Evolutionary conservation across 1,284 basidiomycete species (phyloP).

Genomic region (Sphaerobolus stellatus): DNA sequence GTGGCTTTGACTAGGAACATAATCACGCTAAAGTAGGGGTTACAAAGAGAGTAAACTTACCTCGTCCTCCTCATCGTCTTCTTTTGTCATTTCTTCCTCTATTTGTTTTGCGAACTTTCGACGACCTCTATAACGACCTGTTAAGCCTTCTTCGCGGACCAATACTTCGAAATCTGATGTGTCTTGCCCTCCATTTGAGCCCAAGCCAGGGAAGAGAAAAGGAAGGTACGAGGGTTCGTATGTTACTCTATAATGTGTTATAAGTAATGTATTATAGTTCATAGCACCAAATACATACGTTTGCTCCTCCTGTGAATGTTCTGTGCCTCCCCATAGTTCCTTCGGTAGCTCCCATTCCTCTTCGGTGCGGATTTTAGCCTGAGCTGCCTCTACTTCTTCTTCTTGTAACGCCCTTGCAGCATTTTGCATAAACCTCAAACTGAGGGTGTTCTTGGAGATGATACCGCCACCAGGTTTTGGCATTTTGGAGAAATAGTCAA

Average conservation of each 20-base stretch:
- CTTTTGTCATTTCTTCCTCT: slow-evolving; percentile 3
- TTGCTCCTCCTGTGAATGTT: slow-evolving; percentile 25
- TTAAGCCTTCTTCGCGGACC: background rate
- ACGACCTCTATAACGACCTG: background rate
- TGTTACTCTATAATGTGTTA: slow-evolving; percentile 31
- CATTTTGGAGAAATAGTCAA: too few relatives aligned
- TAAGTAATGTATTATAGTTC: background rate
- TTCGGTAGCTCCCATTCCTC: slow-evolving; percentile 66
- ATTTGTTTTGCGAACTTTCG: slow-evolving; percentile 9
- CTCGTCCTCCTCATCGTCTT: too few relatives aligned
- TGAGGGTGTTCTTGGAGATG: slow-evolving; percentile 43
- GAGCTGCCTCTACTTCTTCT: slow-evolving; percentile 49
- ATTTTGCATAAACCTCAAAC: slow-evolving; percentile 77
- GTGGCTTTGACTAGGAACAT: too few relatives aligned
- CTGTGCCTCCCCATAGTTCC: slow-evolving; percentile 48
- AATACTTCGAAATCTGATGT: background rate
- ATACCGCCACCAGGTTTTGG: too few relatives aligned
- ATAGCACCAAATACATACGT: slow-evolving; percentile 9
- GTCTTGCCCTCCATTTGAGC: background rate
- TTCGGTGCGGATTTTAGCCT: slow-evolving; percentile 62
- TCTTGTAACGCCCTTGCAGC: slow-evolving; percentile 56
- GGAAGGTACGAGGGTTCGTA: slow-evolving; percentile 72
- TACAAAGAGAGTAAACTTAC: too few relatives aligned
- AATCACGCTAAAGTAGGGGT: too few relatives aligned
- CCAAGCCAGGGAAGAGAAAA: slow-evolving; percentile 53